phyloP scores from a whole-genome alignment of 257 asterid genomes.

The Primulina eburnea region DNA sequence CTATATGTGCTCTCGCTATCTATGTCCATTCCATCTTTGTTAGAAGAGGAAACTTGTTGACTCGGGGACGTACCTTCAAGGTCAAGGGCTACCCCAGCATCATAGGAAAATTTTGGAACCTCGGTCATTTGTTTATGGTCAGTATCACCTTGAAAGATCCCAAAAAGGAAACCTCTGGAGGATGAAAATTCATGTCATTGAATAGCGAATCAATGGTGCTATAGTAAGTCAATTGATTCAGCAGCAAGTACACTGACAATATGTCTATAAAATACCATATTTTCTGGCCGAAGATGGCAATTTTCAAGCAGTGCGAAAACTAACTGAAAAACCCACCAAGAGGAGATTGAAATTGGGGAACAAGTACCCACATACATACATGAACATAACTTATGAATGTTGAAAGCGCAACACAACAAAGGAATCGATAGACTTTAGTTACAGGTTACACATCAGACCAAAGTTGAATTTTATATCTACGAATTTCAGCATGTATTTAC shows the following conservation, averaged over 20 bases:
- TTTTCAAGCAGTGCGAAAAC: neutral
- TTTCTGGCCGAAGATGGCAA: neutral
- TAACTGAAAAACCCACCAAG: neutral
- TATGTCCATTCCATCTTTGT: slow-evolving; percentile 34
- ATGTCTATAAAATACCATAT: no score
- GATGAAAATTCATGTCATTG: neutral
- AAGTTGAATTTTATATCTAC: neutral
- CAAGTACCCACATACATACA: neutral
- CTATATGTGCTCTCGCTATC: slow-evolving; percentile 56
- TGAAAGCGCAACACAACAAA: no score
- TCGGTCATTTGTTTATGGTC: neutral
- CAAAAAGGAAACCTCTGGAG: neutral
- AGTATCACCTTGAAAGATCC: slow-evolving; percentile 19
- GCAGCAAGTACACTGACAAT: neutral
- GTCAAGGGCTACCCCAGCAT: slow-evolving; percentile 29
- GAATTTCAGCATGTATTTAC: neutral
- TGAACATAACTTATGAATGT: no score
- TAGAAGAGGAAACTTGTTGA: slow-evolving; percentile 33
- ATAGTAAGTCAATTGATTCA: neutral
- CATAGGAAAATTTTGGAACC: slow-evolving; percentile 23
- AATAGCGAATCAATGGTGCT: slow-evolving; percentile 16
- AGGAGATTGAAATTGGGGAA: neutral
- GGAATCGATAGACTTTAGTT: neutral
- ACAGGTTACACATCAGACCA: no score
- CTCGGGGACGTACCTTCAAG: slow-evolving; percentile 26